phyloP scores from a whole-genome alignment of 2,329 filamentous ascomycete species.

The Capronia americana region DNA sequence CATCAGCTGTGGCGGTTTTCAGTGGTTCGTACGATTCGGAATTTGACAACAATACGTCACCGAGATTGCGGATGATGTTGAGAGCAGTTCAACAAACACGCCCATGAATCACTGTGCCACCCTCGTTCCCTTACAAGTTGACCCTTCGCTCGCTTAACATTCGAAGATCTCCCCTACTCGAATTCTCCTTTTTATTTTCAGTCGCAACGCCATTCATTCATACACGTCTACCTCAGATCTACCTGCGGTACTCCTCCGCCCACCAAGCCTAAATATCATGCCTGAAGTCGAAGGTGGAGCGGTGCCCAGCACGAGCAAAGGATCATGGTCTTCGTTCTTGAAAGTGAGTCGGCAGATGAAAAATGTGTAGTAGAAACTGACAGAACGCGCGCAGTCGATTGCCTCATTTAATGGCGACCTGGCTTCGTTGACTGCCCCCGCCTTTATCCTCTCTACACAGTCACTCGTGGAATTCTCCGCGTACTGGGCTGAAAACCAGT shows the following conservation, averaged over 20 bases:
- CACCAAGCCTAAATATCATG: slow-evolving; percentile 27
- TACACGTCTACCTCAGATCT: not conserved
- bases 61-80: slow-evolving; percentile 10
- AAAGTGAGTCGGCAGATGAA: slow-evolving; percentile 46
- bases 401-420: slow-evolving; percentile 84
- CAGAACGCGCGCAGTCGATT: slow-evolving; percentile 61
- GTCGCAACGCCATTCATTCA: not conserved
- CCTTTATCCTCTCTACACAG: slow-evolving; percentile 80
- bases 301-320: slow-evolving; percentile 51
- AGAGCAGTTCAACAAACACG: not conserved
- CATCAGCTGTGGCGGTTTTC: not conserved
- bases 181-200: not conserved
- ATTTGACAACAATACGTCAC: slow-evolving; percentile 23
- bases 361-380: slow-evolving; percentile 18
- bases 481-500: slow-evolving; percentile 75
- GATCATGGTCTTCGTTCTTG: slow-evolving; percentile 54
- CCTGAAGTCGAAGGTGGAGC: slow-evolving; percentile 50
- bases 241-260: not conserved
- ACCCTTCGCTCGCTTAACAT: slow-evolving; percentile 6
- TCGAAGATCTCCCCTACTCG: not conserved
- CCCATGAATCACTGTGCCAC: not conserved
- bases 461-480: slow-evolving; percentile 70
- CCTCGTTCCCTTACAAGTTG: slow-evolving; percentile 6
- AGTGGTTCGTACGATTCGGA: slow-evolving; percentile 26
- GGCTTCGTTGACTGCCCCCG: slow-evolving; percentile 78